Evolutionary conservation across 1,139 yeast genomes (phyloP).

Genomic region (Geotrichum histeridarum): DNA sequence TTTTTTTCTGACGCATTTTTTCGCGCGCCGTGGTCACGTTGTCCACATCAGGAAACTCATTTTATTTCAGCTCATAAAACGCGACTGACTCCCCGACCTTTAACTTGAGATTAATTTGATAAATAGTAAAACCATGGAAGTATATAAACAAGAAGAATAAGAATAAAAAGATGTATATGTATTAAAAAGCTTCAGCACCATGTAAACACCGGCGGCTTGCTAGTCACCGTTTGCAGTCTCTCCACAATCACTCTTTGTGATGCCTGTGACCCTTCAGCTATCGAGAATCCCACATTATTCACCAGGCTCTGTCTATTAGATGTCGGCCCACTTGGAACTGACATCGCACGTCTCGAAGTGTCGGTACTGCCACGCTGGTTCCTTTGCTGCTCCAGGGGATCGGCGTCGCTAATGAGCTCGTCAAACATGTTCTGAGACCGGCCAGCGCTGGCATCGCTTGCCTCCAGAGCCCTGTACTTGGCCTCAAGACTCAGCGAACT

Average conservation of each 20-base stretch:
- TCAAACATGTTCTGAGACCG: conserved; percentile 7
- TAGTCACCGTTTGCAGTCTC: conserved; percentile 52
- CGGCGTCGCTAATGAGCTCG: conserved; percentile 12
- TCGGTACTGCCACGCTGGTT: not conserved
- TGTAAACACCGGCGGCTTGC: conserved; percentile 62
- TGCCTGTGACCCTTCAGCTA: conserved; percentile 33
- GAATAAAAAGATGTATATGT: not conserved
- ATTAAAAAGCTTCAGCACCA: conserved; percentile 52
- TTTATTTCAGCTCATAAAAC: not conserved
- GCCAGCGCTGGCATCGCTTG: not conserved
- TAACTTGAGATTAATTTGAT: too few species aligned
- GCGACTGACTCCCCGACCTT: too few species aligned
- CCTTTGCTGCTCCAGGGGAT: not conserved
- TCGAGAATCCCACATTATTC: conserved; percentile 32
- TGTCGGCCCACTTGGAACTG: not conserved
- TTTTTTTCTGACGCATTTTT: not conserved
- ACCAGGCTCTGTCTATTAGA: not conserved
- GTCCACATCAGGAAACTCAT: not conserved
- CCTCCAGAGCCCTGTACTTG: conserved; percentile 25
- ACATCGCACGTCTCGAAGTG: not conserved
- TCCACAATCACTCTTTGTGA: conserved; percentile 52
- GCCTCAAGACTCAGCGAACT: conserved; percentile 26
- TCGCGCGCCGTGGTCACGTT: conserved; percentile 3
- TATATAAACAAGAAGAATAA: too few species aligned
- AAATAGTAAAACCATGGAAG: too few species aligned